phyloP scores from a whole-genome alignment of 1,284 basidiomycete genomes.

The Trichosporon coremiiforme region DNA sequence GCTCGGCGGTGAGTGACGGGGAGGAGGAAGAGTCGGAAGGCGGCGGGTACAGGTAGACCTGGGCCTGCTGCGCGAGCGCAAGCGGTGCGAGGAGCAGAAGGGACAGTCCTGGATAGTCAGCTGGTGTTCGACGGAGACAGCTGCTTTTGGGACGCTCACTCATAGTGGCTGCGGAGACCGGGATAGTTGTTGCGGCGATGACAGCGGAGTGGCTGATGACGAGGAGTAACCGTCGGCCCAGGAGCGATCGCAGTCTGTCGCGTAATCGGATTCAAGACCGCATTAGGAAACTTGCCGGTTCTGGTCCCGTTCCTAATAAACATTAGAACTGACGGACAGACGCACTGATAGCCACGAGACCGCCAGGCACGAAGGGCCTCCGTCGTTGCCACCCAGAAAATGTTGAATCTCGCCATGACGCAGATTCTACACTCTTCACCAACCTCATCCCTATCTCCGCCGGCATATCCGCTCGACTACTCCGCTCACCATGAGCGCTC shows the following conservation, averaged over 20 bases:
- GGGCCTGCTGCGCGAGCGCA: conserved; percentile 28
- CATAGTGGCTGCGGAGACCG: conserved; percentile 9
- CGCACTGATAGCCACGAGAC: background rate
- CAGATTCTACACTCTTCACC: background rate
- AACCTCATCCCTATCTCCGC: too few species aligned
- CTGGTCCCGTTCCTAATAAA: background rate
- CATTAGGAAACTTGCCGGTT: background rate
- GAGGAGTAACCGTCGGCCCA: conserved; percentile 6
- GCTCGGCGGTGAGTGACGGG: conserved; percentile 47
- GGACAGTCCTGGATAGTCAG: conserved; percentile 2
- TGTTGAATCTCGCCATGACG: conserved; percentile 12
- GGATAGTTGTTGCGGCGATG: background rate
- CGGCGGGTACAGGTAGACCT: conserved; percentile 55
- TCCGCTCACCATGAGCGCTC: background rate
- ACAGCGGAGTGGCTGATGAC: conserved; percentile 17
- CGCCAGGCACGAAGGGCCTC: background rate
- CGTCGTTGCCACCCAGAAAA: conserved; percentile 12
- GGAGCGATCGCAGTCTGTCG: background rate
- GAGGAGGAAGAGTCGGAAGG: conserved; percentile 35
- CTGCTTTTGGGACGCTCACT: background rate
- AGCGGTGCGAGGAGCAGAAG: conserved; percentile 20
- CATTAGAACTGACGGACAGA: background rate
- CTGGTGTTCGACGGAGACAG: background rate
- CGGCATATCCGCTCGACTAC: background rate
- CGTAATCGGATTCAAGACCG: background rate